These are phyloP conservation scores for Agrocybe pediades DNA, from an alignment of 768 basidiomycete species.

Conservation along the genomic window DNA sequence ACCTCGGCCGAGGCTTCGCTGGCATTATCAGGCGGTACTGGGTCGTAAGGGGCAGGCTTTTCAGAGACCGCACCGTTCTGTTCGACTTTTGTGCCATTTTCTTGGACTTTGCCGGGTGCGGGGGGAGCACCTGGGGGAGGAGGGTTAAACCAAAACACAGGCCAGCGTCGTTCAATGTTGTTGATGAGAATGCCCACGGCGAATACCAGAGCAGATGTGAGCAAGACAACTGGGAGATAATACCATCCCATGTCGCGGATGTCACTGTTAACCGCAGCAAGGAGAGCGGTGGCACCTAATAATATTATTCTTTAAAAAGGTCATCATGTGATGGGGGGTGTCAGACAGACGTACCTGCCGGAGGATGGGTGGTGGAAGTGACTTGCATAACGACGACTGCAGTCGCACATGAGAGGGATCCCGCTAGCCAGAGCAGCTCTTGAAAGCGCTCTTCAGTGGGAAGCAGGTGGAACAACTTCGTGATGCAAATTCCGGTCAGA, in stretches of 20 bases:
- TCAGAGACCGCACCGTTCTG: neutral
- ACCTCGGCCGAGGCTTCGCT: neutral
- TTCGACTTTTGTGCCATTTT: neutral
- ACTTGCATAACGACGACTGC: slow-evolving; percentile 53
- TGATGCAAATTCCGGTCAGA: slow-evolving; percentile 48
- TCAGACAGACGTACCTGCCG: slow-evolving; percentile 39
- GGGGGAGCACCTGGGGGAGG: neutral
- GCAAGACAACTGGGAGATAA: slow-evolving; percentile 51
- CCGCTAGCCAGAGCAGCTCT: slow-evolving; percentile 51
- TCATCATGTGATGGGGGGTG: neutral
- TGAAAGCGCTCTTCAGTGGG: slow-evolving; percentile 42
- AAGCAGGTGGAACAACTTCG: slow-evolving; percentile 50
- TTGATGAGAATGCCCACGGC: slow-evolving; percentile 32
- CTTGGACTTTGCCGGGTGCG: neutral
- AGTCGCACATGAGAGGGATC: slow-evolving; percentile 43
- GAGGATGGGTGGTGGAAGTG: slow-evolving; percentile 53
- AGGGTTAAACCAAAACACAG: neutral
- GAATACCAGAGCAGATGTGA: slow-evolving; percentile 46
- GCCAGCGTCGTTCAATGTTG: neutral
- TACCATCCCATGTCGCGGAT: slow-evolving; percentile 51
- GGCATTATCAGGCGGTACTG: neutral
- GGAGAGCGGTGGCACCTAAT: slow-evolving; percentile 54
- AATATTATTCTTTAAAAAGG: neutral
- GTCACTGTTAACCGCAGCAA: slow-evolving; percentile 44
- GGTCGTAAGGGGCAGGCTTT: neutral